A percentile compares a stretch with the other conserved stretches of the same genome.
phyloP scores from a whole-genome alignment of 768 basidiomycete species.

The Termitomyces sp. region DNA sequence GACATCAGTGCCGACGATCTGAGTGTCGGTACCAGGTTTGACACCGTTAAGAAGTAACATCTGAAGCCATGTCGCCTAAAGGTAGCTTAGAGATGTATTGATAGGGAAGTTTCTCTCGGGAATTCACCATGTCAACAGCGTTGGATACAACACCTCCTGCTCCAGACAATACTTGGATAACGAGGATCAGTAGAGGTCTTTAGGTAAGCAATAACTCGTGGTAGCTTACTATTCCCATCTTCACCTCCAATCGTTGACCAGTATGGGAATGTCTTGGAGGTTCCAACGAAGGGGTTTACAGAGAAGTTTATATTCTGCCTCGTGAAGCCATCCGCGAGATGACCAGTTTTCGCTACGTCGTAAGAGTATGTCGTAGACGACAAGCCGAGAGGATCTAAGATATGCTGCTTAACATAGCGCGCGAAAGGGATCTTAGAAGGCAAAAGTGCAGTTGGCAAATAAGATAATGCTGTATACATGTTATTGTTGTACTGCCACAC shows the following conservation, averaged over 20 bases:
- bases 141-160: slow-evolving; percentile 25
- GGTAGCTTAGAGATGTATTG: background rate
- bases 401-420: slow-evolving; percentile 27
- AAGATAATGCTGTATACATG: slow-evolving; percentile 25
- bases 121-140: slow-evolving; percentile 21
- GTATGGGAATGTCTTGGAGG: slow-evolving; percentile 12
- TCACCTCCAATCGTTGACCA: slow-evolving; percentile 19
- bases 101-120: background rate
- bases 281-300: slow-evolving; percentile 5
- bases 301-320: slow-evolving; percentile 14
- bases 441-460: slow-evolving; percentile 22
- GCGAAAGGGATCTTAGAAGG: slow-evolving; percentile 22
- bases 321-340: slow-evolving; percentile 24
- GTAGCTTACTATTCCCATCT: slow-evolving; percentile 21
- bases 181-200: background rate
- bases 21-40: slow-evolving; percentile 4
- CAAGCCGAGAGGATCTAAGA: slow-evolving; percentile 25
- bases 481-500: slow-evolving; percentile 26
- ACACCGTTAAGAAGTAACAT: slow-evolving; percentile 13
- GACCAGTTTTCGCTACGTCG: slow-evolving; percentile 20
- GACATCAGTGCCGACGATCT: slow-evolving; percentile 1
- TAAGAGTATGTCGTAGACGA: slow-evolving; percentile 26
- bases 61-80: slow-evolving; percentile 19
- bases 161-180: slow-evolving; percentile 20
- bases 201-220: background rate